A percentile compares a stretch with the other conserved stretches of the same genome.
These are phyloP conservation scores for Russula griseocarnosa DNA, from an alignment of 768 basidiomycete genomes.

Conservation along the genomic window DNA sequence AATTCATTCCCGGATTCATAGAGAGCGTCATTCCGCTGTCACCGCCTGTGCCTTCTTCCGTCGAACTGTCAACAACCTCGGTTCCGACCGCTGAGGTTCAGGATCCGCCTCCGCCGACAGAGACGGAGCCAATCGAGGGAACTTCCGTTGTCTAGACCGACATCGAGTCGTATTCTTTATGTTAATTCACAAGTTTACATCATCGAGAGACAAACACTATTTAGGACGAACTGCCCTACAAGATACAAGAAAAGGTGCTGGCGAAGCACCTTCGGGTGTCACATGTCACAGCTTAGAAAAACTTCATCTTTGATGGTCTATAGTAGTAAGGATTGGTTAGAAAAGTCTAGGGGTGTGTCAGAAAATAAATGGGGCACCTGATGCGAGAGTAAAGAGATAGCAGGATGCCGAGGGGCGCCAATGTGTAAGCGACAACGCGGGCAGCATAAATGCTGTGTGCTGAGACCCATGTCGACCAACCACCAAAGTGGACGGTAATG, in stretches of 20 bases:
- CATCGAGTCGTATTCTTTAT: neutral
- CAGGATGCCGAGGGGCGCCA: conserved; percentile 32
- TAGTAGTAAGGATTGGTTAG: conserved; percentile 1
- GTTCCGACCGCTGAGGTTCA: neutral
- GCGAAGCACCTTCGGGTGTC: neutral
- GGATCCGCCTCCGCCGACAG: neutral
- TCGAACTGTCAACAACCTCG: neutral
- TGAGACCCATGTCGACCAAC: conserved; percentile 58
- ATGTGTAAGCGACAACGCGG: conserved; percentile 31
- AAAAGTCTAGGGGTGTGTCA: neutral
- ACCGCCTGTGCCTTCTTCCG: conserved; percentile 25
- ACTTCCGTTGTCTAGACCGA: neutral
- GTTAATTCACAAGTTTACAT: neutral
- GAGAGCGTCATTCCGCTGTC: conserved; percentile 57
- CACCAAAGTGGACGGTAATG: conserved; percentile 64
- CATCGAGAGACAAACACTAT: no score
- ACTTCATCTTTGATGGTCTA: conserved; percentile 26
- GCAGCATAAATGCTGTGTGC: conserved; percentile 36
- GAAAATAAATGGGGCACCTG: conserved; percentile 14
- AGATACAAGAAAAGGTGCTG: neutral
- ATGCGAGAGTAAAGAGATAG: conserved; percentile 34
- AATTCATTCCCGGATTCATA: conserved; percentile 89
- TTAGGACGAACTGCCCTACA: neutral
- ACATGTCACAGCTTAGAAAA: conserved; percentile 6
- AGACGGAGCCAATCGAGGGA: neutral